These are phyloP conservation scores for Aspergillus indologenus DNA, from an alignment of 495 filamentous ascomycete genomes.

Conservation along the genomic window DNA sequence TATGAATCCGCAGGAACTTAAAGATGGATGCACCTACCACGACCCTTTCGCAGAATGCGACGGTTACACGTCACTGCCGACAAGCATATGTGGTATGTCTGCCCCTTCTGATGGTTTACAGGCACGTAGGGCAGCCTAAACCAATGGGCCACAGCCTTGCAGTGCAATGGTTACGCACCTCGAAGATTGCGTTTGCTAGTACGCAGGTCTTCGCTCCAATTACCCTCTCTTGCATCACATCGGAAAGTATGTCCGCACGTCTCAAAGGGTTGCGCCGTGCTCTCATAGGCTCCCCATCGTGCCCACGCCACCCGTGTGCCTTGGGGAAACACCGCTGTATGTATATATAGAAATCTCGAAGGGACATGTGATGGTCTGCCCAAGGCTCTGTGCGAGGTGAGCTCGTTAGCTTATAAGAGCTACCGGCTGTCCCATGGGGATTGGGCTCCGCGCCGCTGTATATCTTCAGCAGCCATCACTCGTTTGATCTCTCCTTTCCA, in stretches of 20 bases:
- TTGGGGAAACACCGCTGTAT: background rate
- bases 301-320: background rate
- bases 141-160: background rate
- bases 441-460: background rate
- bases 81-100: background rate
- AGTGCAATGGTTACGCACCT: background rate
- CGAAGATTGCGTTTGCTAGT: background rate
- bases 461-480: constrained; percentile 17
- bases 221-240: background rate
- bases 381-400: constrained; percentile 1
- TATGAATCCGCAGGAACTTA: background rate
- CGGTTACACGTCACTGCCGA: background rate
- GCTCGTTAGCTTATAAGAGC: constrained; percentile 7
- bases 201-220: background rate
- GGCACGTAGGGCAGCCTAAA: background rate
- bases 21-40: background rate
- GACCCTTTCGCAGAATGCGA: background rate
- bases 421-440: background rate
- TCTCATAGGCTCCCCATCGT: background rate
- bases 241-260: background rate
- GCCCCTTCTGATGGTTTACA: background rate
- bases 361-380: constrained; percentile 6
- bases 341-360: background rate
- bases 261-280: background rate
- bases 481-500: constrained; percentile 16